phyloP scores from a whole-genome alignment of 371 early-diverging fungal species.

The Apophysomyces ossiformis region DNA sequence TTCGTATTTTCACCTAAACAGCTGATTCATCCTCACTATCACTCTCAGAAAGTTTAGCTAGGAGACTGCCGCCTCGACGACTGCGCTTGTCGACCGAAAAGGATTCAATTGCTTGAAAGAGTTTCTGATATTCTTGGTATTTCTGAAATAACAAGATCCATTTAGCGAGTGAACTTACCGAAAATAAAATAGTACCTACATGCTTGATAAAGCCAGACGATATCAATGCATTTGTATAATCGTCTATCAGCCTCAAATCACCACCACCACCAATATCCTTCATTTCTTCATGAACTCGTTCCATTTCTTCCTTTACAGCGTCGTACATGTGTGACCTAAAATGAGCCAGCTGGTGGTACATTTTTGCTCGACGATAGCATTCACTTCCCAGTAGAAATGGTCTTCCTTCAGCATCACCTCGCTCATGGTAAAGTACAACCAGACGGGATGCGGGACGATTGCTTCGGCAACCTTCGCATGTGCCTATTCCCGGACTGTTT shows the following conservation, averaged over 20 bases:
- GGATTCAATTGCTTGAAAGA: background rate
- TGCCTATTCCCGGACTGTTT: background rate
- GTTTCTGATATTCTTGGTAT: background rate
- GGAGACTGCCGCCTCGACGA: background rate
- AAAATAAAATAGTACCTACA: constrained; percentile 7
- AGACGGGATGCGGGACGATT: constrained; percentile 17
- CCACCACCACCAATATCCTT: background rate
- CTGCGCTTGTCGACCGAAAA: background rate
- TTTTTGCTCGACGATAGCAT: constrained; percentile 26
- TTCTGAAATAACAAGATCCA: background rate
- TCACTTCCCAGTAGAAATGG: constrained; percentile 23
- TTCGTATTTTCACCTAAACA: background rate
- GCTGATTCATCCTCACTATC: constrained; percentile 1
- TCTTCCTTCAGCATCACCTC: constrained; percentile 8
- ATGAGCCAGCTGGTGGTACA: constrained; percentile 28
- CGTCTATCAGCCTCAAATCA: background rate
- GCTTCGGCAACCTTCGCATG: constrained; percentile 25
- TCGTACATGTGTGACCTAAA: constrained; percentile 26
- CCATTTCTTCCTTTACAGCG: constrained; percentile 19
- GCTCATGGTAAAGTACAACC: constrained; percentile 14
- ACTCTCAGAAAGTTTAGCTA: background rate
- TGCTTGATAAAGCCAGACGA: constrained; percentile 15
- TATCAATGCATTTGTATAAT: constrained; percentile 10
- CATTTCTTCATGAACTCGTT: constrained; percentile 2
- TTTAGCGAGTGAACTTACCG: background rate